phyloP scores from a whole-genome alignment of 345 rosid species.

The Nasturtium officinale region DNA sequence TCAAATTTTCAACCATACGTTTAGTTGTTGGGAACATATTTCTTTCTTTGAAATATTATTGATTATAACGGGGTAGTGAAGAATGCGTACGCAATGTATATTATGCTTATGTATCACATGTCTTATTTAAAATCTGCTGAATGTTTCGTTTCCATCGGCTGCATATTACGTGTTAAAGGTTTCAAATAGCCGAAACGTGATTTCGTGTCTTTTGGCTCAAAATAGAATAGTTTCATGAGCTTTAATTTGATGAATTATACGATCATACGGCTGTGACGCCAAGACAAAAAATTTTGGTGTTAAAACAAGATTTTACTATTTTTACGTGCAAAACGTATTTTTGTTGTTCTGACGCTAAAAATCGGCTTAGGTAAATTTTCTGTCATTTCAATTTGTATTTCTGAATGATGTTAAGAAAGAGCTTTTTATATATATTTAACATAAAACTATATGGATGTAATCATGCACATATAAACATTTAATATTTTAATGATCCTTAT shows the following conservation, averaged over 20 bases:
- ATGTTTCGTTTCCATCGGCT: neutral
- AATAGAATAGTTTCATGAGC: neutral
- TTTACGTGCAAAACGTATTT: no score
- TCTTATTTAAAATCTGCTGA: neutral
- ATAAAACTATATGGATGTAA: neutral
- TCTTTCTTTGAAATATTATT: slow-evolving; percentile 2
- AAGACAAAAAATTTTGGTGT: neutral
- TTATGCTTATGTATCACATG: slow-evolving; percentile 30
- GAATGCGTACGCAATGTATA: neutral
- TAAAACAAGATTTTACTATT: no score
- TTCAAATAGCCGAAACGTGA: neutral
- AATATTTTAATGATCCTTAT: no score
- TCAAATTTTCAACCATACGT: neutral
- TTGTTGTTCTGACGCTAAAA: neutral
- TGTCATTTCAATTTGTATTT: no score
- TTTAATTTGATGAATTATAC: neutral
- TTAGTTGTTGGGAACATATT: neutral
- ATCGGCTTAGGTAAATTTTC: no score
- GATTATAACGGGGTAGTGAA: neutral
- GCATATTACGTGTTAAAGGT: neutral
- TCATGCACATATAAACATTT: neutral
- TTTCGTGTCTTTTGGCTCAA: neutral
- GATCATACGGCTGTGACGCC: neutral
- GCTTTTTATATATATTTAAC: no score
- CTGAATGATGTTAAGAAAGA: no score